phyloP scores from a whole-genome alignment of 1,284 basidiomycete genomes.

The Ganoderma sinense region DNA sequence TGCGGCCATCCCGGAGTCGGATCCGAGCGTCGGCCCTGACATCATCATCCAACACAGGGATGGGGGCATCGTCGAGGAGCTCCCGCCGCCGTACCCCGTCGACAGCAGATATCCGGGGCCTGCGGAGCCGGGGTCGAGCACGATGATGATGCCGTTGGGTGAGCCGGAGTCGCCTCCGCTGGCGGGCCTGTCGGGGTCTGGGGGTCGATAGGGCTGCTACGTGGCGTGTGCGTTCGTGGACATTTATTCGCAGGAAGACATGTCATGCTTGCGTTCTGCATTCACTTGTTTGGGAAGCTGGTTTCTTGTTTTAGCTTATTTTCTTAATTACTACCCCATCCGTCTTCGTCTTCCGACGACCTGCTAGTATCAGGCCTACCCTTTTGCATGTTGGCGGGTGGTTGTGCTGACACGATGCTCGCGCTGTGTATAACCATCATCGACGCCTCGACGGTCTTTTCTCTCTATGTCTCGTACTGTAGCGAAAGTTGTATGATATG shows the following conservation, averaged over 20 bases:
- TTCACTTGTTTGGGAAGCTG: conserved; percentile 6
- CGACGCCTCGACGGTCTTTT: conserved; percentile 9
- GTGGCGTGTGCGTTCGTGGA: neutral
- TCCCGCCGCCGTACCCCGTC: conserved; percentile 40
- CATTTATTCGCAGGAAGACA: neutral
- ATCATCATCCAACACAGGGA: conserved; percentile 44
- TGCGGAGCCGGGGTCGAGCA: neutral
- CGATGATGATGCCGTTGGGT: neutral
- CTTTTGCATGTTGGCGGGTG: conserved; percentile 14
- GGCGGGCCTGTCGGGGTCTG: neutral
- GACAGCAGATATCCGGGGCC: neutral
- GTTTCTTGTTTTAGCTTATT: neutral
- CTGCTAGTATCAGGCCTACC: conserved; percentile 28
- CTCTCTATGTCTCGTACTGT: conserved; percentile 15
- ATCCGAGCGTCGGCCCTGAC: conserved; percentile 30
- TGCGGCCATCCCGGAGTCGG: conserved; percentile 29
- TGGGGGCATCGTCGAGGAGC: conserved; percentile 42
- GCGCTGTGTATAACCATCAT: conserved; percentile 9
- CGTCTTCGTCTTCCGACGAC: conserved; percentile 14
- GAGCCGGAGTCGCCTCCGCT: neutral
- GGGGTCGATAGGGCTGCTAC: neutral
- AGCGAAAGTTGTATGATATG: conserved; percentile 16
- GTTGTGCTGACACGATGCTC: neutral
- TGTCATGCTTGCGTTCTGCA: neutral
- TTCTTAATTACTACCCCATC: neutral